phyloP scores from a whole-genome alignment of 192 early-diverging fungal species.

The Mortierella antarctica region DNA sequence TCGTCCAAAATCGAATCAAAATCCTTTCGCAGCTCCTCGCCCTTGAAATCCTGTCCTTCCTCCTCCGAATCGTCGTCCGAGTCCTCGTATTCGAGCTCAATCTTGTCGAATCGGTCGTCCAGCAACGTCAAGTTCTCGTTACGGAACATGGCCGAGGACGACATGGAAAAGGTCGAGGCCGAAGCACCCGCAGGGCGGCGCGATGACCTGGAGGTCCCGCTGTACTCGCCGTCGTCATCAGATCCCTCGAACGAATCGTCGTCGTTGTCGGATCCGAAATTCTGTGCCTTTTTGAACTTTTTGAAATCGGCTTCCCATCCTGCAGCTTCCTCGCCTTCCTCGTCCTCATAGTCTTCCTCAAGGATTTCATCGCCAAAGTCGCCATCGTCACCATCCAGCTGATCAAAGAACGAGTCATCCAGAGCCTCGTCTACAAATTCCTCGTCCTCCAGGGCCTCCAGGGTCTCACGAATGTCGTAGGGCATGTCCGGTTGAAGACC shows the following conservation, averaged over 20 bases:
- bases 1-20: conserved; percentile 80
- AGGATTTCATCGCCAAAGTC: conserved; percentile 65
- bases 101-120: conserved; percentile 94
- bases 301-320: conserved; percentile 68
- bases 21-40: conserved; percentile 71
- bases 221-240: conserved; percentile 58
- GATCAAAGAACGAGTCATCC: conserved; percentile 86
- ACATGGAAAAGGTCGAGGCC: conserved; percentile 84
- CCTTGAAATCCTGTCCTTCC: conserved; percentile 59
- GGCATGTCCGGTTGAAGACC: conserved; percentile 83
- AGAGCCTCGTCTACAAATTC: conserved; percentile 84
- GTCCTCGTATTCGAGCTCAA: conserved; percentile 71
- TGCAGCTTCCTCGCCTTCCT: conserved; percentile 60
- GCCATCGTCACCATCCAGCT: conserved; percentile 66
- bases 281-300: conserved; percentile 64
- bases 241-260: conserved; percentile 59
- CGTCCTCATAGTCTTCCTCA: conserved; percentile 65
- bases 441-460: conserved; percentile 95
- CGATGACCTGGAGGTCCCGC: conserved; percentile 28
- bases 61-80: conserved; percentile 66
- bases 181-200: conserved; percentile 45
- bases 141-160: conserved; percentile 93
- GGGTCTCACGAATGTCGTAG: conserved; percentile 82
- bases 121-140: conserved; percentile 89
- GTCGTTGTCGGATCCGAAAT: conserved; percentile 27